Conservation (phyloP, 225 moss, liverwort and hornwort species). For the Marchantia polymorpha region DNA sequence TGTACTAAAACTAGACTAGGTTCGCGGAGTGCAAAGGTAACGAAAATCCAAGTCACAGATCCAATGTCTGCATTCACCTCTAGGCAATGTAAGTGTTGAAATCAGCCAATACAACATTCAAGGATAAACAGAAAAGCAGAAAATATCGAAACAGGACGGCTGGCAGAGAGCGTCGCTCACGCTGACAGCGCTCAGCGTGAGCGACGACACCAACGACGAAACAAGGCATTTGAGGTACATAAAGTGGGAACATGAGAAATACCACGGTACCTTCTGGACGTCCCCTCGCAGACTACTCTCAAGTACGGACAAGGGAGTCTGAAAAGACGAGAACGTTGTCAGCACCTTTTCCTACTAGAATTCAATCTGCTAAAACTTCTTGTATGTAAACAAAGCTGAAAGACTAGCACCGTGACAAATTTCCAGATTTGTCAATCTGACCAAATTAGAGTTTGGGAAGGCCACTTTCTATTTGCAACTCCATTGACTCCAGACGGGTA, state of each 20-base stretch:
- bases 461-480: background rate
- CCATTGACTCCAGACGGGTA: background rate
- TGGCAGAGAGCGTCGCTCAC: no score
- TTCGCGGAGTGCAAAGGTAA: no score
- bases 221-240: background rate
- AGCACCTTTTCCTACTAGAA: background rate
- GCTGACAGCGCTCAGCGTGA: no score
- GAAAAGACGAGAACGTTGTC: background rate
- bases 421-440: background rate
- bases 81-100: background rate
- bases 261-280: constrained; percentile 48
- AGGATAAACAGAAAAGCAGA: background rate
- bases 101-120: no score
- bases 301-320: constrained; percentile 79
- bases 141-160: no score
- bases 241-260: background rate
- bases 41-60: no score
- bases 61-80: no score
- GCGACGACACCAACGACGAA: no score
- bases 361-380: no score
- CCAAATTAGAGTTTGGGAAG: background rate
- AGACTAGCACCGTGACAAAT: background rate
- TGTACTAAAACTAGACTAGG: no score
- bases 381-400: background rate
- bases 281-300: constrained; percentile 82